Evolutionary conservation across 306 rosid genomes (phyloP).

Genomic region (Delonix regia): DNA sequence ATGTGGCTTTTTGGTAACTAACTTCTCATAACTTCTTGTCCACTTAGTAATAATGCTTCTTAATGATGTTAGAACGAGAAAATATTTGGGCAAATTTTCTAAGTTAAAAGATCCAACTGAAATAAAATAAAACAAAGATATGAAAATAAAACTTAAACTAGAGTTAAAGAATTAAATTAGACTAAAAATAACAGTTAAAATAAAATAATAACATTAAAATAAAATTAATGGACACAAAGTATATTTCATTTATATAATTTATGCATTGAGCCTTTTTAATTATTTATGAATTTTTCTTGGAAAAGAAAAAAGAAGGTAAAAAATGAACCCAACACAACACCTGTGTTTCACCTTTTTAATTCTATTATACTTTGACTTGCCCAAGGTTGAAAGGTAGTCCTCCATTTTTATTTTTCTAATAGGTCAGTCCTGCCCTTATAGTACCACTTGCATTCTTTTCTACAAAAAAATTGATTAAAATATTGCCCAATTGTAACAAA

Average conservation of each 20-base stretch:
- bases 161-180: too few species aligned
- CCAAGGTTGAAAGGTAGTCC: conserved; percentile 50
- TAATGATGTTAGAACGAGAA: too few species aligned
- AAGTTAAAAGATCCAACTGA: too few species aligned
- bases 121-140: too few species aligned
- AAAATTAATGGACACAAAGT: too few species aligned
- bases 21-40: too few species aligned
- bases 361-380: background rate
- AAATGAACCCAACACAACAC: conserved; percentile 41
- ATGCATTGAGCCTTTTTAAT: conserved; percentile 11
- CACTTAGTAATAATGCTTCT: too few species aligned
- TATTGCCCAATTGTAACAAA: conserved; percentile 27
- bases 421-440: conserved; percentile 25
- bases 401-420: conserved; percentile 36
- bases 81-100: too few species aligned
- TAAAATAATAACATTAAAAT: too few species aligned
- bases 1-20: too few species aligned
- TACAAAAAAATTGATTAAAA: conserved; percentile 25
- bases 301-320: conserved; percentile 5
- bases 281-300: conserved; percentile 21
- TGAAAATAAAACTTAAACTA: too few species aligned
- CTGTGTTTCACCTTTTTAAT: conserved; percentile 27
- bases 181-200: too few species aligned
- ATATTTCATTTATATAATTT: background rate
- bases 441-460: conserved; percentile 47